Conservation (phyloP, 1,139 yeast genomes). For the Petasospora rhodanensis region DNA sequence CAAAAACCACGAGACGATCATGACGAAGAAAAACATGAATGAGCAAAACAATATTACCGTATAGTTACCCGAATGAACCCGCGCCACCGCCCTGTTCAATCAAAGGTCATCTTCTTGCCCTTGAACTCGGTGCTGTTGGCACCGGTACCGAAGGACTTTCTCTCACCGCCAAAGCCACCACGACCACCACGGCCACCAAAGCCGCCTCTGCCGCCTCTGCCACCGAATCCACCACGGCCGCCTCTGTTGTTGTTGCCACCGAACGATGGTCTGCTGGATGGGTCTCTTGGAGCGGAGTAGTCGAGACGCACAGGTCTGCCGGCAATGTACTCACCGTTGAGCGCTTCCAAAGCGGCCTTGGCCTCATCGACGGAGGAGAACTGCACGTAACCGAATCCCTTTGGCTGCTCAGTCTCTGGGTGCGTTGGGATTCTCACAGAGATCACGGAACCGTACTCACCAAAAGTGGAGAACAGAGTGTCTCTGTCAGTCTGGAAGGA, state of each 20-base stretch:
- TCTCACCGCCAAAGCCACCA: slow-evolving; percentile 40
- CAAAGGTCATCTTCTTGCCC: slow-evolving; percentile 77
- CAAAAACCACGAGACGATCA: too few species aligned
- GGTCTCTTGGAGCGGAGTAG: slow-evolving; percentile 81
- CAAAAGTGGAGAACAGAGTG: slow-evolving; percentile 63
- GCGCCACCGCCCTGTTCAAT: too few species aligned
- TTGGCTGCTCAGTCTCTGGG: slow-evolving; percentile 98
- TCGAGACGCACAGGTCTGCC: slow-evolving; percentile 96
- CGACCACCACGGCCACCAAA: too few species aligned
- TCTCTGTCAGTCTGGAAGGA: slow-evolving; percentile 88
- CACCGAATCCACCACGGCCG: slow-evolving; percentile 41
- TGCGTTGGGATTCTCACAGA: slow-evolving; percentile 95
- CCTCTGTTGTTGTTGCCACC: slow-evolving; percentile 40
- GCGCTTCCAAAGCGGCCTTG: slow-evolving; percentile 77
- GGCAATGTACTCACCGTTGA: slow-evolving; percentile 84
- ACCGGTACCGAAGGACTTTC: slow-evolving; percentile 40
- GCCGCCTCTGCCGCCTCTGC: slow-evolving; percentile 45
- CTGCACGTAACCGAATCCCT: slow-evolving; percentile 98
- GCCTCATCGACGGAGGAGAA: slow-evolving; percentile 85
- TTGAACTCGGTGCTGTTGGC: slow-evolving; percentile 59
- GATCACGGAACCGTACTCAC: slow-evolving; percentile 72
- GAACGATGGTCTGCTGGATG: slow-evolving; percentile 34
- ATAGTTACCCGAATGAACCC: neutral
- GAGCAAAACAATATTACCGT: slow-evolving; percentile 1
- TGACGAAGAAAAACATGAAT: neutral